phyloP scores from a whole-genome alignment of 176 grass and related monocot species.

The barley (Hordeum vulgare) region DNA sequence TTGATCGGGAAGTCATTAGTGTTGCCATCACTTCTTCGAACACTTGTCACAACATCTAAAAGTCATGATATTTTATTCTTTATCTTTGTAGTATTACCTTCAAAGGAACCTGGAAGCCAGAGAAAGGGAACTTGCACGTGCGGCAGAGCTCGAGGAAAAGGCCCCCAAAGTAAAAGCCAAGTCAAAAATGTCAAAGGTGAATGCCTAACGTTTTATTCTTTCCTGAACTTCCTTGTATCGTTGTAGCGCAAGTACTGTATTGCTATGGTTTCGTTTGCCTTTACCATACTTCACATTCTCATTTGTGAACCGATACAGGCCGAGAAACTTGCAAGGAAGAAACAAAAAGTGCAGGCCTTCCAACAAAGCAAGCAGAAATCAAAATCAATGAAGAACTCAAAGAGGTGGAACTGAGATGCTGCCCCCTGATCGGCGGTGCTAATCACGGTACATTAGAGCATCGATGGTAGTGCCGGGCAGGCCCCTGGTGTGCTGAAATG shows the following conservation, averaged over 20 bases:
- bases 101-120: conserved; percentile 96
- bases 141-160: conserved; percentile 85
- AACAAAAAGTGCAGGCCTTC: conserved; percentile 87
- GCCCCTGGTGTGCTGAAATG: not conserved
- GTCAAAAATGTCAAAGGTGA: conserved; percentile 98
- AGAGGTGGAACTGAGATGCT: conserved; percentile 64
- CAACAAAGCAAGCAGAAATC: conserved; percentile 87
- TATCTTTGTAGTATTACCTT: conserved; percentile 82
- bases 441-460: not conserved
- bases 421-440: not conserved
- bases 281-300: not conserved
- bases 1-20: too few species aligned
- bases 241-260: not conserved
- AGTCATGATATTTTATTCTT: not conserved
- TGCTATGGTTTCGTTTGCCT: not conserved
- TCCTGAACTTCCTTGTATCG: not conserved
- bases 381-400: conserved; percentile 66
- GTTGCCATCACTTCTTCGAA: too few species aligned
- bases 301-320: conserved; percentile 36
- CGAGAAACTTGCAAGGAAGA: conserved; percentile 86
- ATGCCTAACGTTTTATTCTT: not conserved
- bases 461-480: not conserved
- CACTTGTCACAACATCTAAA: too few species aligned
- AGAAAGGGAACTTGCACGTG: conserved; percentile 74
- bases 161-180: conserved; percentile 90